These are phyloP conservation scores for Olyra latifolia DNA, from an alignment of 176 grass and related monocot species.

Conservation along the genomic window DNA sequence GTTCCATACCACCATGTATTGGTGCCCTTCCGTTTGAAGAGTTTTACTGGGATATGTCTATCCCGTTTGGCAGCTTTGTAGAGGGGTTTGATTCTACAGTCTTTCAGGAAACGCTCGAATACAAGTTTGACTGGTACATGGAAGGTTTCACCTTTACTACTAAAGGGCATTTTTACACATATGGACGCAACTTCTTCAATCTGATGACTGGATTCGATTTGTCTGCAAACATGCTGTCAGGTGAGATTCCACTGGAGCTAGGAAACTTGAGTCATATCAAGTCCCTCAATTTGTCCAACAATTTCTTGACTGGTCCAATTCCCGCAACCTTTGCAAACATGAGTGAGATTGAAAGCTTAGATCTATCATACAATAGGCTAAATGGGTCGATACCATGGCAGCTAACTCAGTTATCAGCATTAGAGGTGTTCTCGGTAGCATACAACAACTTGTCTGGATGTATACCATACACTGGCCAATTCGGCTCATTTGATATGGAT, in stretches of 20 bases:
- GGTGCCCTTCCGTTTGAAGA: neutral
- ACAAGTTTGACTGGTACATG: too few species aligned
- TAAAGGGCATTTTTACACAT: neutral
- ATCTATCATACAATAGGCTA: neutral
- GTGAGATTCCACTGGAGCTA: neutral
- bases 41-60: neutral
- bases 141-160: constrained; percentile 2
- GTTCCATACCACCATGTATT: constrained; percentile 40
- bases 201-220: neutral
- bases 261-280: neutral
- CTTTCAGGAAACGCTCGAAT: neutral
- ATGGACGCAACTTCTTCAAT: neutral
- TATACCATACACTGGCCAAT: too few species aligned
- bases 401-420: too few species aligned
- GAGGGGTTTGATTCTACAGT: too few species aligned
- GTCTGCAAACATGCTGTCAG: neutral
- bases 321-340: neutral
- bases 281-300: constrained; percentile 6
- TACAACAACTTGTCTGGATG: too few species aligned
- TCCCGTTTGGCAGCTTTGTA: too few species aligned
- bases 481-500: too few species aligned
- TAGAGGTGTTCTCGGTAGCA: too few species aligned
- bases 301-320: neutral
- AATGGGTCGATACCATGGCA: neutral
- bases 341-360: neutral